phyloP scores from a whole-genome alignment of 2,329 filamentous ascomycete genomes.

The Pseudogymnoascus sp. region DNA sequence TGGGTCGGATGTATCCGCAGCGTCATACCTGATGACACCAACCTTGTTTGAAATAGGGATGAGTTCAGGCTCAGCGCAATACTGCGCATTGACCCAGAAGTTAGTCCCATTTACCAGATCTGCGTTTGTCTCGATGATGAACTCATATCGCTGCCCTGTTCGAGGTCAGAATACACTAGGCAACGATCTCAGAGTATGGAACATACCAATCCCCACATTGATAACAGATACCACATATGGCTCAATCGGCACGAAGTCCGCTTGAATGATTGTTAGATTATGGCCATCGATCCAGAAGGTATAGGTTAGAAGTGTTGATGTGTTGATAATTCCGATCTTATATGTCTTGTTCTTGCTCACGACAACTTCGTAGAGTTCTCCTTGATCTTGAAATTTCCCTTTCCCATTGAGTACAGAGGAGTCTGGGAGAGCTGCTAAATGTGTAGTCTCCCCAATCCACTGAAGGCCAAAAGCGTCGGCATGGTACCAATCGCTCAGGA shows the following conservation, averaged over 20 bases:
- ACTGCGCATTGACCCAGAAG: slow-evolving; percentile 45
- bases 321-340: slow-evolving; percentile 8
- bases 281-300: slow-evolving; percentile 39
- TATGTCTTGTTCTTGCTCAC: not conserved
- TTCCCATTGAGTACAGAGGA: too few species aligned
- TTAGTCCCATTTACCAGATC: slow-evolving; percentile 30
- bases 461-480: slow-evolving; percentile 12
- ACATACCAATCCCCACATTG: too few species aligned
- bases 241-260: slow-evolving; percentile 53
- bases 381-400: too few species aligned
- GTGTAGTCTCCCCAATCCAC: too few species aligned
- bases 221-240: slow-evolving; percentile 20
- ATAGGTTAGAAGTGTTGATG: not conserved
- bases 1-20: slow-evolving; percentile 13
- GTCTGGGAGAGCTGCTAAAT: too few species aligned
- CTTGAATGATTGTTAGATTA: slow-evolving; percentile 55
- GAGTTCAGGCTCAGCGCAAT: slow-evolving; percentile 15
- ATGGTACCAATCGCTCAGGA: slow-evolving; percentile 26
- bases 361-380: too few species aligned
- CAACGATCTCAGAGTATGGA: too few species aligned
- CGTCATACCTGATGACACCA: slow-evolving; percentile 24
- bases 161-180: too few species aligned
- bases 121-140: slow-evolving; percentile 36
- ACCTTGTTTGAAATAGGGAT: slow-evolving; percentile 14
- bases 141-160: slow-evolving; percentile 32